These are phyloP conservation scores for Theileria annulata DNA, from an alignment of 169 alveolate genomes.

Conservation along the genomic window DNA sequence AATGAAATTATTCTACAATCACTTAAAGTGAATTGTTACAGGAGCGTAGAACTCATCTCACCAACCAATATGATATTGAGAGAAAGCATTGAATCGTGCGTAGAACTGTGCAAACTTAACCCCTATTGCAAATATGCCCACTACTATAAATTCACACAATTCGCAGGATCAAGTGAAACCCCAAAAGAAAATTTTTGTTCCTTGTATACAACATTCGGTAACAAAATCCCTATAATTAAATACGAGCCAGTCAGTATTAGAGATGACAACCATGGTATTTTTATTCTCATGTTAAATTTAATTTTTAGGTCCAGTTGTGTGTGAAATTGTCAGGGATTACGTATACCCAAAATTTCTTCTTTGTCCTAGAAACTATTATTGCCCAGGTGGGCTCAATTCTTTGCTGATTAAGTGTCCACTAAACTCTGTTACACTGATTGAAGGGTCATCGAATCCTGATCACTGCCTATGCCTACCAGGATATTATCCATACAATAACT, in stretches of 20 bases:
- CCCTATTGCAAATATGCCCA: constrained; percentile 62
- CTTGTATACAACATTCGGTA: constrained; percentile 1
- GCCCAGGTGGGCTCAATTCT: constrained; percentile 74
- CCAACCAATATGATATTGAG: background rate
- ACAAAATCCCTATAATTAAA: background rate
- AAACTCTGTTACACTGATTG: constrained; percentile 68
- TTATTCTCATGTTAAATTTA: background rate
- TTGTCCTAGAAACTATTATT: constrained; percentile 74
- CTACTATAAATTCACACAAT: constrained; percentile 14
- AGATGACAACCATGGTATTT: background rate
- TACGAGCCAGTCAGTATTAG: background rate
- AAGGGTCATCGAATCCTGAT: constrained; percentile 42
- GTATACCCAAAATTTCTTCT: constrained; percentile 14
- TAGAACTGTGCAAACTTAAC: constrained; percentile 66
- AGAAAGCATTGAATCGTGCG: constrained; percentile 58
- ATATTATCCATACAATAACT: constrained; percentile 30
- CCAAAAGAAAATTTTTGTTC: constrained; percentile 4
- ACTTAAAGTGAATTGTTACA: background rate
- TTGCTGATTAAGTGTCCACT: constrained; percentile 64
- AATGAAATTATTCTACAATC: background rate
- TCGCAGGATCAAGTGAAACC: constrained; percentile 1
- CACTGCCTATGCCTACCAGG: constrained; percentile 76
- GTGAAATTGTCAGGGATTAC: constrained; percentile 27
- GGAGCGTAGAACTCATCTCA: background rate
- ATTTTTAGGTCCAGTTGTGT: constrained; percentile 17